A percentile compares a stretch with the other conserved stretches of the same genome.
Conservation (phyloP, 495 filamentous ascomycete genomes). For the Daldinia decipiens region DNA sequence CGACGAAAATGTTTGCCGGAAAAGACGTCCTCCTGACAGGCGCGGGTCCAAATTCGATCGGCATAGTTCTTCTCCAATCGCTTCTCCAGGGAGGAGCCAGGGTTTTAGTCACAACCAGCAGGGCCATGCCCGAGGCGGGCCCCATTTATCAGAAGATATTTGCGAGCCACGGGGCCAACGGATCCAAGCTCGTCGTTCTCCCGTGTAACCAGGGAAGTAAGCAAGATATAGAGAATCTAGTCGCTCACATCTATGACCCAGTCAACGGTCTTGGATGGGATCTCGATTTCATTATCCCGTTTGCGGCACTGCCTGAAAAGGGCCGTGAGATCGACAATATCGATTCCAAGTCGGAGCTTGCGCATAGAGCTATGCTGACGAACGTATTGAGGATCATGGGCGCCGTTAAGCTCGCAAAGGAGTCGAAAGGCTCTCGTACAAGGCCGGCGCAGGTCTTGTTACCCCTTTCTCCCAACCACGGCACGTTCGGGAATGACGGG, state of each 20-base stretch:
- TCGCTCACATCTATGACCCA: slow-evolving; percentile 85
- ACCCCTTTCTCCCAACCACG: slow-evolving; percentile 95
- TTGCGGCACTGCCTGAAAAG: slow-evolving; percentile 88
- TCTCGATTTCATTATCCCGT: slow-evolving; percentile 85
- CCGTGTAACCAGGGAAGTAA: slow-evolving; percentile 95
- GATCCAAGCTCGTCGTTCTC: slow-evolving; percentile 86
- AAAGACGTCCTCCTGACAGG: slow-evolving; percentile 91
- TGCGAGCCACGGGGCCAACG: slow-evolving; percentile 78
- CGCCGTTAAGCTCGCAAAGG: slow-evolving; percentile 87
- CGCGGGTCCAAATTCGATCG: slow-evolving; percentile 89
- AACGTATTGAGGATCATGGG: slow-evolving; percentile 92
- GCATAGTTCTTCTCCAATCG: slow-evolving; percentile 85
- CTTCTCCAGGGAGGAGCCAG: slow-evolving; percentile 88
- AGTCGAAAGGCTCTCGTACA: slow-evolving; percentile 84
- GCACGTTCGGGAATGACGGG: slow-evolving; percentile 96
- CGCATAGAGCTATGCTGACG: slow-evolving; percentile 98
- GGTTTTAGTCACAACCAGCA: slow-evolving; percentile 86
- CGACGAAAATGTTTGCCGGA: slow-evolving; percentile 79
- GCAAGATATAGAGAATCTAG: slow-evolving; percentile 84
- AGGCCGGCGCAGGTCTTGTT: slow-evolving; percentile 95
- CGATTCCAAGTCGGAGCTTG: slow-evolving; percentile 94
- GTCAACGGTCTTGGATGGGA: slow-evolving; percentile 93
- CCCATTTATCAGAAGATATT: slow-evolving; percentile 95
- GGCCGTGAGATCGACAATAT: slow-evolving; percentile 89
- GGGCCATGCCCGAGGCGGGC: slow-evolving; percentile 86